Base-by-base conservation (phyloP, 768 basidiomycete species). In the Amylocystis lapponica region DNA sequence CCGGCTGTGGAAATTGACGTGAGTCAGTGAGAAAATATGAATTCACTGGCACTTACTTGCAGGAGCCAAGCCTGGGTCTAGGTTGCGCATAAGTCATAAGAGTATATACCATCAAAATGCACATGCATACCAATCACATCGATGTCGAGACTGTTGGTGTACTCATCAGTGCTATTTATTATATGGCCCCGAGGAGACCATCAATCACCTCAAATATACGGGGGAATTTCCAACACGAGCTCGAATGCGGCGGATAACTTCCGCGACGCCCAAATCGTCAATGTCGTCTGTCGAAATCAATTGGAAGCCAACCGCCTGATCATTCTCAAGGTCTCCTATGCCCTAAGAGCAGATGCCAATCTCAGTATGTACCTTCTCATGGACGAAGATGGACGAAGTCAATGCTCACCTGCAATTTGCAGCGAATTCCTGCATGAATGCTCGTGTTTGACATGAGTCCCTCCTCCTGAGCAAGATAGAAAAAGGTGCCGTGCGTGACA, bases 401-500 rank as follows among this genome's bases (percentile, higher is more conserved):
- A 64, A 27, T 36, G 27, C 62, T 71, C 45, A 78, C 79, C 19
- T 53, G 62, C 33, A 93, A 67, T 54, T 86, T 86, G 63, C 85
- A 87, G 33, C 90, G 71, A 48, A 94, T 84, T 4, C 92, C 90
- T 8, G 83, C 92, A 57, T 94, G 92, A 21, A 94, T 78, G 48
- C 85, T 75, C 30, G 76, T 74, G 46, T 83, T 80, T 26, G 75
- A 63, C 72, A 93, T 74, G 30, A 91, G 70, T 1, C 86, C 85
- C 58, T 91, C 86, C 53, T 86, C 74, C 20, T 74, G 72, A 0
- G 92, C 92, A 27, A 86, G 60, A 61, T 79, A 77, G 67, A 93
- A 94, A 68, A 90, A 93, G 1, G 84, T 86, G 42, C 90, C 91
- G 53, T 94, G 91, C 0, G 81, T 92, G 30, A 90, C 68, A 46